phyloP scores from a whole-genome alignment of 495 filamentous ascomycete genomes.

The Trichoderma virens region DNA sequence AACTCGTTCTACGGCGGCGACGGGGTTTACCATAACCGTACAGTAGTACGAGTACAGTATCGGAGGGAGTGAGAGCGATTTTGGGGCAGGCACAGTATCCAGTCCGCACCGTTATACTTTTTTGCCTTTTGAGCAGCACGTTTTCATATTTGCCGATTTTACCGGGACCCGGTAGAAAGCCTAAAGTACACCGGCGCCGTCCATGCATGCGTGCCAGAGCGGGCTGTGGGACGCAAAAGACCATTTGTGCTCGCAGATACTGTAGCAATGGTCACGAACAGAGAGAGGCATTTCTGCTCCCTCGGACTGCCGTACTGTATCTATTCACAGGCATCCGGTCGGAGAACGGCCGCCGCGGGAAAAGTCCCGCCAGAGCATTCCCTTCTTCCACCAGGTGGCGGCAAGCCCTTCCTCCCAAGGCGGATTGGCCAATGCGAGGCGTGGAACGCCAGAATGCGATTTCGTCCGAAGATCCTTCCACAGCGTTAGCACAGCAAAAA shows the following conservation, averaged over 20 bases:
- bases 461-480: conserved; percentile 7
- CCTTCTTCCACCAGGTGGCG: neutral
- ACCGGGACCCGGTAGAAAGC: neutral
- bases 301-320: no score
- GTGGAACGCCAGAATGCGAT: neutral
- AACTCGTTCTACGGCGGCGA: no score
- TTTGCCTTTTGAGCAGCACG: no score
- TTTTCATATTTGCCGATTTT: neutral
- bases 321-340: neutral
- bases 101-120: neutral
- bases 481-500: neutral
- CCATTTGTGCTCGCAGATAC: no score
- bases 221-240: neutral
- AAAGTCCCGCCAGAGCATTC: no score
- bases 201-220: neutral
- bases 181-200: neutral
- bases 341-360: neutral
- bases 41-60: no score
- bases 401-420: neutral
- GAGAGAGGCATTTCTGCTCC: no score
- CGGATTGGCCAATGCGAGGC: neutral
- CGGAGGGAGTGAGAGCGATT: neutral
- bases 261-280: no score
- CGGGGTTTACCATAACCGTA: no score
- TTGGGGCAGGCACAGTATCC: neutral